Evolutionary conservation across 306 rosid species (phyloP), one percentile per base, ranked within the genome.

Genomic region (Leucaena leucocephala): DNA sequence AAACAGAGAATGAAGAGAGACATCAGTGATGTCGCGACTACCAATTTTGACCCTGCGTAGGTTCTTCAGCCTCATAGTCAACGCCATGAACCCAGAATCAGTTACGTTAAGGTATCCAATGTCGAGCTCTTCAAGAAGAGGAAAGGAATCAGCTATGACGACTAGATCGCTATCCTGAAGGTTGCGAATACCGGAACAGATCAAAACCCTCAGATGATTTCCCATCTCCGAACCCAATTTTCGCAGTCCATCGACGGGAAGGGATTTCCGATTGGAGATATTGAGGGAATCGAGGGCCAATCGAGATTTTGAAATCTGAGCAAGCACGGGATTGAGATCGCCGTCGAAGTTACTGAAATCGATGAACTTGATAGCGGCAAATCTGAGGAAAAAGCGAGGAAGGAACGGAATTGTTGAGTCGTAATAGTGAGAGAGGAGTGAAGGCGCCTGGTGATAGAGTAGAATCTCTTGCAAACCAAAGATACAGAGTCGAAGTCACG

Each of bases 111-210:
- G 88, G 70, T 66, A 85, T 67, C 95, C 85, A 4, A 91, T 68
- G 50, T 92, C 91, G 44, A 94, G 90, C 79, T 92, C 90, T 71
- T 90, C 80, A 44, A 92, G 97, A 48, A 65, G 50, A 11, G 97
- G 93, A 71, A 94, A 92, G n/a, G 77, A 84, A 34, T 84, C 70
- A 33, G 91, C 89, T 3, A 94, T 88, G 54, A 75, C 40, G 40
- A 77, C 46, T 21, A 90, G 81, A 81, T 89, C 85, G 17, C 74
- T 46, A 69, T 92, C 90, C 9, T 68, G 80, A 11, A 94, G 81
- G 42, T 42, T 69, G 0, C 81, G 54, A 21, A 85, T 68, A 77
- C 72, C 73, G 4, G 93, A 92, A 81, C 94, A 90, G 33, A 68
- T 79, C 85, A 94, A 74, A 58, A 27, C 77, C 87, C 68, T 84